Evolutionary conservation across 2,329 filamentous ascomycete genomes (phyloP).

Genomic region (Fusarium sp.): DNA sequence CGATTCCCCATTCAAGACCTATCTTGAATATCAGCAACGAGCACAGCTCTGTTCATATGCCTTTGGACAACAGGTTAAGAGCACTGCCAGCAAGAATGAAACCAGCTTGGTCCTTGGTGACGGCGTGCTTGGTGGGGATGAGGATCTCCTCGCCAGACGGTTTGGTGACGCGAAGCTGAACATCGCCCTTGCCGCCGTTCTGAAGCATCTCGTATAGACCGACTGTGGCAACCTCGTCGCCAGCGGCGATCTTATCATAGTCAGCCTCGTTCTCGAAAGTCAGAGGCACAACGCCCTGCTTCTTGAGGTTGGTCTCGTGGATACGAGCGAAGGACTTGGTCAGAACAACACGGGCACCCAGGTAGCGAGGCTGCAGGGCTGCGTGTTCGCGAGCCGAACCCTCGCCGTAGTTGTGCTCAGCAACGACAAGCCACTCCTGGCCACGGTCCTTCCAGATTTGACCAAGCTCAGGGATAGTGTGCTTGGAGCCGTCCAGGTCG

Average conservation of each 20-base stretch:
- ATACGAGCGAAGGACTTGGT: constrained; percentile 91
- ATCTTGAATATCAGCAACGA: neutral
- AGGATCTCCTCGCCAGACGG: constrained; percentile 72
- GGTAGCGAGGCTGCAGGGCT: constrained; percentile 89
- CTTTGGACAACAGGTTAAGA: constrained; percentile 86
- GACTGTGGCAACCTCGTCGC: constrained; percentile 85
- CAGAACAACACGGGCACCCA: constrained; percentile 86
- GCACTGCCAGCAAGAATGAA: constrained; percentile 96
- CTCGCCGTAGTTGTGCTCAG: constrained; percentile 97
- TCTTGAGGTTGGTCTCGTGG: constrained; percentile 96
- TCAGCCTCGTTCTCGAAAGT: constrained; percentile 91
- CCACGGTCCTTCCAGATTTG: constrained; percentile 82
- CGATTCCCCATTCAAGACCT: neutral
- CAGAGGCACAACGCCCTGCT: constrained; percentile 95
- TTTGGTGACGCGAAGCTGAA: constrained; percentile 76
- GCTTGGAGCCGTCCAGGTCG: constrained; percentile 80
- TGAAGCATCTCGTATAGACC: constrained; percentile 86
- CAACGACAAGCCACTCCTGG: constrained; percentile 91
- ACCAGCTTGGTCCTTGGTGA: constrained; percentile 89
- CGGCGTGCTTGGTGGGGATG: constrained; percentile 86
- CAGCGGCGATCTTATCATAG: constrained; percentile 85
- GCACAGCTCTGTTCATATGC: constrained; percentile 42
- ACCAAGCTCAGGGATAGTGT: constrained; percentile 89
- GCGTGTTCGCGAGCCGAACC: constrained; percentile 91
- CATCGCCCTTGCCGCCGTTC: constrained; percentile 81